Base-by-base conservation (phyloP, 768 basidiomycete genomes). In the Boletus edulis region DNA sequence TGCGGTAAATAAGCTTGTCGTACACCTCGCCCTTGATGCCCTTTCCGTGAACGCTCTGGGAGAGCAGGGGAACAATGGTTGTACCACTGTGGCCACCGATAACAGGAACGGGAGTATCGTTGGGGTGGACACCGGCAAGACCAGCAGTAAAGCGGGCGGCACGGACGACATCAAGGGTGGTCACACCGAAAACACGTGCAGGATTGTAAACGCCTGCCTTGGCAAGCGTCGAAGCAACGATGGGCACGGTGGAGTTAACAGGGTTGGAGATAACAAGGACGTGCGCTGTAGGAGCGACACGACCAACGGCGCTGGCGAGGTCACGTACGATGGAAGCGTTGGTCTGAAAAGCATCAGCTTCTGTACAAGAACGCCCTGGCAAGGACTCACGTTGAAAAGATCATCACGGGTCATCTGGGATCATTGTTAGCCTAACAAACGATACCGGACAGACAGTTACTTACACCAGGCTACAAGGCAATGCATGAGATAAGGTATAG, bases 251-350 rank as follows among this genome's bases (percentile, higher is more conserved):
- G 49, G 89, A 91, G 81, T 92, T 94, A 80, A 97, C 96, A 51
- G 96, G 96, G 86, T 99, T 99, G 65, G 95, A 96, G 75, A 99
- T 99, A 76, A 98, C 87, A 62, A 94, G 85, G 67, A 98, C 81
- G 76, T 91, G 86, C n/a, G 97, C 97, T 49, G 87, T 83, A 51
- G 97, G 95, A 38, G 91, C 75, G 54, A 91, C 85, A 57, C 92
- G 89, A 63, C 84, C 91, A 58, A 94, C 82, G 14, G 94, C 88
- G 46, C 87, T 74, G 35, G 96, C 96, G 62, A 99, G 91, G 80
- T 95, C 94, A 52, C 94, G 89, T 67, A 98, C 94, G 68, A 99
- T 98, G 56, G 92, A 94, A 52, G 96, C 96, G 72, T 98, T 98
- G 64, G 94, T 94, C 92, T 94, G 63, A 14, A 12, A 38, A 39